Percentiles rank a stretch among this genome's conserved stretches.
Conservation (phyloP, 2,329 filamentous ascomycete species). For the Trichoderma sp. region DNA sequence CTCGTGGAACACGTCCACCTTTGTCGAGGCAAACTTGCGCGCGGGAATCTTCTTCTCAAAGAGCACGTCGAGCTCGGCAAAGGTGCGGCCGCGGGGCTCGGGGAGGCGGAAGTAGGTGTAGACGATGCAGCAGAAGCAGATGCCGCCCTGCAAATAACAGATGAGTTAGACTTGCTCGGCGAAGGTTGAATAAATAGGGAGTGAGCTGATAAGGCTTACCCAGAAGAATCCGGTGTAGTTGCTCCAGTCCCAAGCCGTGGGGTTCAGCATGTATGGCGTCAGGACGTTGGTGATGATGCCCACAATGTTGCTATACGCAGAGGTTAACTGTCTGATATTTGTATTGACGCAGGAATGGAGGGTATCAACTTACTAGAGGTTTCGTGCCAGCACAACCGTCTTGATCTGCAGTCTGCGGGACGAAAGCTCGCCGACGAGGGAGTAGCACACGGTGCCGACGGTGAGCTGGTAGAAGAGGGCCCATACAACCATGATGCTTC, state of each 20-base stretch:
- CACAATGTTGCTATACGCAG: constrained; percentile 65
- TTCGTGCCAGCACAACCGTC: constrained; percentile 83
- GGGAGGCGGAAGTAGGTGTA: constrained; percentile 66
- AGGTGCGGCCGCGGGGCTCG: constrained; percentile 77
- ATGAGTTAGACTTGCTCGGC: background rate
- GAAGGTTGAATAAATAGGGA: background rate
- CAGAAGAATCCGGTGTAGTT: constrained; percentile 90
- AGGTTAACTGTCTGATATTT: background rate
- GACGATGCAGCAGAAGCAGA: constrained; percentile 77
- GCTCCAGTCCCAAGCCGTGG: constrained; percentile 81
- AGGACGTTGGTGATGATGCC: constrained; percentile 79
- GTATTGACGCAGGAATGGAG: too few species aligned
- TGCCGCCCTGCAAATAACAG: constrained; percentile 55
- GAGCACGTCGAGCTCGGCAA: constrained; percentile 82
- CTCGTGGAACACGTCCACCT: constrained; percentile 60
- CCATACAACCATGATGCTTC: constrained; percentile 83
- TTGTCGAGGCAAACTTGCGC: constrained; percentile 67
- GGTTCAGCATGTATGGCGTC: constrained; percentile 93
- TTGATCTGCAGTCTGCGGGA: constrained; percentile 85
- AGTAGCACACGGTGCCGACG: constrained; percentile 88
- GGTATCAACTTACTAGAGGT: constrained; percentile 61
- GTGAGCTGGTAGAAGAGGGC: constrained; percentile 82
- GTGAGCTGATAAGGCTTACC: constrained; percentile 42
- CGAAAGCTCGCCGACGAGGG: constrained; percentile 81
- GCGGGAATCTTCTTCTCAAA: constrained; percentile 75